A percentile compares a stretch with the other conserved stretches of the same genome.
Evolutionary conservation across 2,329 filamentous ascomycete species (phyloP).

Genomic region (Hymenoscyphus repandus): DNA sequence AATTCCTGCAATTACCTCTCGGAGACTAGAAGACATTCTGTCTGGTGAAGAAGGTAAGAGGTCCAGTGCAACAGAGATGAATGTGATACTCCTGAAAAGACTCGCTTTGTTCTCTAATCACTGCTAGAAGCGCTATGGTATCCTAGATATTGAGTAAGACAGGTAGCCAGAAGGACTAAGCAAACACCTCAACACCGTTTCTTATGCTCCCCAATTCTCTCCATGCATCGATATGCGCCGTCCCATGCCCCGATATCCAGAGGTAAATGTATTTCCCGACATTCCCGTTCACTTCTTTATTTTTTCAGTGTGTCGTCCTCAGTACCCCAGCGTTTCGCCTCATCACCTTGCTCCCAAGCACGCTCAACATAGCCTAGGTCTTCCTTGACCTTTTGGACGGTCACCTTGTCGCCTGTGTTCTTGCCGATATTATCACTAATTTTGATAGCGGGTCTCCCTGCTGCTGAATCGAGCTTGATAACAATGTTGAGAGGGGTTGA

Average conservation of each 20-base stretch:
- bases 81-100: too few relatives aligned
- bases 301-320: slow-evolving; percentile 30
- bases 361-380: slow-evolving; percentile 82
- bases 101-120: too few relatives aligned
- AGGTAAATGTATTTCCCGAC: background rate
- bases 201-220: too few relatives aligned
- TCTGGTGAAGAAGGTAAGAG: too few relatives aligned
- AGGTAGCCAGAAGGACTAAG: too few relatives aligned
- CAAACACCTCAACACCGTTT: too few relatives aligned
- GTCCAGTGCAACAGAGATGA: too few relatives aligned
- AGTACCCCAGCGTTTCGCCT: slow-evolving; percentile 74
- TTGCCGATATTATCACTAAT: slow-evolving; percentile 84
- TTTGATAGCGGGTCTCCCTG: slow-evolving; percentile 79
- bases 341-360: slow-evolving; percentile 77
- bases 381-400: slow-evolving; percentile 77
- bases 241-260: background rate
- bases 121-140: too few relatives aligned
- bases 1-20: too few relatives aligned
- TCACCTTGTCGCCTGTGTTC: slow-evolving; percentile 82
- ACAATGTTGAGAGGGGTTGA: slow-evolving; percentile 94
- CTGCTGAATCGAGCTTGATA: slow-evolving; percentile 88
- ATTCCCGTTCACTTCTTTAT: background rate
- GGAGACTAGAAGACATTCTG: too few relatives aligned
- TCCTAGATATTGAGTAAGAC: too few relatives aligned
- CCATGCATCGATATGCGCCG: too few relatives aligned